Conservation (phyloP, 106 monocot species). For the Triglochin maritima region DNA sequence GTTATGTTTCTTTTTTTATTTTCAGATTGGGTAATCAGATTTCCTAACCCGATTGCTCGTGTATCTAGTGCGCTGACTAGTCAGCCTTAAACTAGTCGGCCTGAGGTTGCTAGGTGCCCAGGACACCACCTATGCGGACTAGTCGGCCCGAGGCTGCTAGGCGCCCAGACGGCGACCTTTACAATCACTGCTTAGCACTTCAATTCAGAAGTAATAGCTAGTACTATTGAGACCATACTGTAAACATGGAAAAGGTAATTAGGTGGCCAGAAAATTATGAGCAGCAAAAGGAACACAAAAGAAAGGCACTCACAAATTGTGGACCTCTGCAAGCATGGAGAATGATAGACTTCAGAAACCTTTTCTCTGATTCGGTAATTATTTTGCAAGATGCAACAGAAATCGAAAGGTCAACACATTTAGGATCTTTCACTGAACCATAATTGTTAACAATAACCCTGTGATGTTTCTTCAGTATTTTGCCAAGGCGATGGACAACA, state of each 20-base stretch:
- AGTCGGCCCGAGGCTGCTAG: no score
- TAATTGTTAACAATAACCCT: slow-evolving; percentile 36
- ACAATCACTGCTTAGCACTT: background rate
- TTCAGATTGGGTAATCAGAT: no score
- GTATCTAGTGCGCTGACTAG: no score
- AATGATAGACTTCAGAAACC: slow-evolving; percentile 41
- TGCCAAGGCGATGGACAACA: slow-evolving; percentile 35
- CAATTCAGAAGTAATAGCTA: background rate
- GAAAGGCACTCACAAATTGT: slow-evolving; percentile 39
- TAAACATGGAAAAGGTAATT: background rate
- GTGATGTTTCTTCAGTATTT: slow-evolving; percentile 54
- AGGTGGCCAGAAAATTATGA: background rate
- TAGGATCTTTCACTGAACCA: slow-evolving; percentile 31
- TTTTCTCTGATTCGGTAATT: slow-evolving; percentile 48
- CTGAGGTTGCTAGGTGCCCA: no score
- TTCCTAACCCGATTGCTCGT: no score
- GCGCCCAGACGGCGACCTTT: no score
- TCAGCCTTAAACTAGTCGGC: no score
- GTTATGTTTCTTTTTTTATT: no score
- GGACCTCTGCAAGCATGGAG: slow-evolving; percentile 47
- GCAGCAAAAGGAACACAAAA: background rate
- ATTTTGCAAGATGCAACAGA: slow-evolving; percentile 29
- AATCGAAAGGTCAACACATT: slow-evolving; percentile 29
- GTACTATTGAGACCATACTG: background rate
- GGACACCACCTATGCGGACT: no score